Evolutionary conservation across 2,329 filamentous ascomycete genomes (phyloP).

Genomic region (Alternaria incomplexa): DNA sequence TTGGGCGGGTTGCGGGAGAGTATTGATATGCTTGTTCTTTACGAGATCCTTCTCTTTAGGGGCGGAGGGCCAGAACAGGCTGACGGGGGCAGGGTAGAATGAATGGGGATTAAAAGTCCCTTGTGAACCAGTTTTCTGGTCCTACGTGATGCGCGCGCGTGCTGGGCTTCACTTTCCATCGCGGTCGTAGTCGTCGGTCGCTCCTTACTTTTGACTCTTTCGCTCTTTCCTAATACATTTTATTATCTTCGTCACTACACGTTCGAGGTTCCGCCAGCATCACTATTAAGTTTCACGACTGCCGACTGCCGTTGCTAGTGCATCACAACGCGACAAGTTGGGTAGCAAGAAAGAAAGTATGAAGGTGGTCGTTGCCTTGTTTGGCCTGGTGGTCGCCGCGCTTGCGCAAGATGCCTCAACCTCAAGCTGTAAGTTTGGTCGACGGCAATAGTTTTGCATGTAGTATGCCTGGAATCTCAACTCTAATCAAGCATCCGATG

Average conservation of each 20-base stretch:
- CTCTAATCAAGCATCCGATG: background rate
- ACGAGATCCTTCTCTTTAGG: background rate
- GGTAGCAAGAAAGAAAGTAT: conserved; percentile 1
- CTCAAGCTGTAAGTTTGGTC: conserved; percentile 4
- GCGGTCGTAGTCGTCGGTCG: background rate
- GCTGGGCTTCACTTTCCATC: background rate
- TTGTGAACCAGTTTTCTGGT: background rate
- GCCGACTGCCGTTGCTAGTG: background rate
- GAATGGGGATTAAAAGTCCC: background rate
- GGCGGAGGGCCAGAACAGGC: background rate
- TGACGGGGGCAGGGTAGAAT: background rate
- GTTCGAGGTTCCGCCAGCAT: background rate
- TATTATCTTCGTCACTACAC: background rate
- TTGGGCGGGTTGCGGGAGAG: background rate
- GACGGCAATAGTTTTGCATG: background rate
- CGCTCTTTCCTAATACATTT: background rate
- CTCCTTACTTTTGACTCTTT: conserved; percentile 1
- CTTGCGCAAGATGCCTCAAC: conserved; percentile 6
- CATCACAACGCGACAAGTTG: background rate
- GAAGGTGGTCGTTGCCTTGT: conserved; percentile 4
- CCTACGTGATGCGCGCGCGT: conserved; percentile 1
- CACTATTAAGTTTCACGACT: background rate
- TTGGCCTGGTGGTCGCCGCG: conserved; percentile 3
- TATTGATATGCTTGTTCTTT: conserved; percentile 2
- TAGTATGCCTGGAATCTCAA: background rate